Percentiles rank a stretch among this genome's conserved stretches.
Evolutionary conservation across 306 rosid genomes (phyloP).

Genomic region (Citrullus mucosospermus): DNA sequence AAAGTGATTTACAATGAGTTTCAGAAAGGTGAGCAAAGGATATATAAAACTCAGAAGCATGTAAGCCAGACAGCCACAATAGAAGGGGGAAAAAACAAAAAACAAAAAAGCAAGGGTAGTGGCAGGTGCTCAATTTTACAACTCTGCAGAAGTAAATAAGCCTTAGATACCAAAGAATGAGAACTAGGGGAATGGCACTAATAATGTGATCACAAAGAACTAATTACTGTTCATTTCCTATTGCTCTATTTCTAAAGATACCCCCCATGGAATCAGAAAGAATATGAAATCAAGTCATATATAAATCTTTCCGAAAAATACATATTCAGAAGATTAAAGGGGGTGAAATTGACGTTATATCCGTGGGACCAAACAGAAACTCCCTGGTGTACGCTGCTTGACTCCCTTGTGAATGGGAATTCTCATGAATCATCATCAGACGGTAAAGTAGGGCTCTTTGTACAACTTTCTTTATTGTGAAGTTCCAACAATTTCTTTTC

Average conservation of each 20-base stretch:
- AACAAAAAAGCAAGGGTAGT: neutral
- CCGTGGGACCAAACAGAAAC: neutral
- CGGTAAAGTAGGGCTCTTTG: slow-evolving; percentile 51
- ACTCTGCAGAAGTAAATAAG: slow-evolving; percentile 1
- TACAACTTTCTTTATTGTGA: slow-evolving; percentile 63
- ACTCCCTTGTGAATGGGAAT: neutral
- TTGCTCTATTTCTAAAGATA: neutral
- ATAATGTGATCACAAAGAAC: neutral
- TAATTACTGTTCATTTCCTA: neutral
- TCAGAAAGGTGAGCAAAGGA: neutral
- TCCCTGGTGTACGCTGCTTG: neutral
- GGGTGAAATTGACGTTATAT: neutral
- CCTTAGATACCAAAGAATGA: neutral
- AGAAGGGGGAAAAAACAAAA: neutral
- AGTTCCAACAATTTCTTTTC: slow-evolving; percentile 78
- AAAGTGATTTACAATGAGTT: neutral
- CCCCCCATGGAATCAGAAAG: neutral
- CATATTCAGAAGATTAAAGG: slow-evolving; percentile 1
- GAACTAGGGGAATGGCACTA: neutral
- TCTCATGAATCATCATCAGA: slow-evolving; percentile 28
- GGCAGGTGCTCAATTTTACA: neutral
- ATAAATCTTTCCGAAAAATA: neutral
- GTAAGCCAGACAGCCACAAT: neutral
- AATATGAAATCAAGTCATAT: neutral
- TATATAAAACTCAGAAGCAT: neutral